Evolutionary conservation across 768 basidiomycete genomes (phyloP), one percentile per base, ranked within the genome.

Genomic region (Termitomyces sp.): DNA sequence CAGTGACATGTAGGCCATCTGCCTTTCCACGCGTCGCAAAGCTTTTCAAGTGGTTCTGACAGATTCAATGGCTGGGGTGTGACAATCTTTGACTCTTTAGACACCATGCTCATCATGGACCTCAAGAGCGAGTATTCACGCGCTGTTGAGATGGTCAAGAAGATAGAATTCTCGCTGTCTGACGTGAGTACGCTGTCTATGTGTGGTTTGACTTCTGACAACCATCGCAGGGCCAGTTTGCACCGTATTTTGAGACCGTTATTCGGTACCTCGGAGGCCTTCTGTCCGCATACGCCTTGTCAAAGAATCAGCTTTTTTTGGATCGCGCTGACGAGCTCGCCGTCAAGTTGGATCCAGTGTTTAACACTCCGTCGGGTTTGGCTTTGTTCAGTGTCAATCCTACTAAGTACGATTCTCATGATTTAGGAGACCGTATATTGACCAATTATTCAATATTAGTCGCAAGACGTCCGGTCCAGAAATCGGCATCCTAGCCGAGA

Each of bases 191-290:
- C 18, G 9, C 53, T 2, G 13, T 32, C 9, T 32, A 35, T 46
- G 6, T 11, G 36, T 40, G 24, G 15, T 12, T 48, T 28, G 8
- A 42, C 5, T 24, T 38, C 64, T 53, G 45, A 65, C 45, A 38
- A 36, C 50, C 32, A 18, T 49, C 42, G 16, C 45, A 73, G 77
- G 55, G 53, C 59, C 66, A 72, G 65, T 73, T 71, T 64, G 76
- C 70, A 0, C 87, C 87, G 1, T 90, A 87, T 70, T 92, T 92
- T 62, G 91, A 96, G 76, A 96, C 93, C 0, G 85, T 90, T 45
- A 97, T 97, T 62, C 86, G 95, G 36, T 91, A 96, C 67, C 84
- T 98, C 2, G 95, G 94, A 3, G 96, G 95, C 7, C 78, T 96
- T 1, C 81, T 96, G 6, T 90, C 90, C 2, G 92, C 91, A 0